Evolutionary conservation across 306 rosid species (phyloP).

Genomic region (Lathyrus aphaca): DNA sequence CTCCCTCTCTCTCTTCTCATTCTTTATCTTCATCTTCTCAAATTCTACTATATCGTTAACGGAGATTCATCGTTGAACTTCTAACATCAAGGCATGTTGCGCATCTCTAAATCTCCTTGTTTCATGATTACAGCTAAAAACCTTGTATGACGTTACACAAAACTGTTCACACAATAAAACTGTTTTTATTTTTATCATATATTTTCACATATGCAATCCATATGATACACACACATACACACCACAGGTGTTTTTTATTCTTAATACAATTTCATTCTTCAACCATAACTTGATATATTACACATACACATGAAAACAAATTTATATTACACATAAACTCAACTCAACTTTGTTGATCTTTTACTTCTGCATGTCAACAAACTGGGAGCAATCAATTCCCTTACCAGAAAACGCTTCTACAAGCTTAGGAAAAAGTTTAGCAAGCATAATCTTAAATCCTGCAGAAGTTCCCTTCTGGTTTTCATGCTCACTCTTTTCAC

Average conservation of each 20-base stretch:
- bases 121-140: too few species aligned
- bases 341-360: conserved; percentile 18
- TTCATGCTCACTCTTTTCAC: conserved; percentile 45
- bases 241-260: conserved; percentile 1
- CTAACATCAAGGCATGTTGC: too few species aligned
- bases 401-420: conserved; percentile 69
- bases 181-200: conserved; percentile 14
- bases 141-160: too few species aligned
- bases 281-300: conserved; percentile 34
- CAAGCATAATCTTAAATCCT: conserved; percentile 91
- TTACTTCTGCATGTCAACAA: conserved; percentile 48
- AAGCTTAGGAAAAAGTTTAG: conserved; percentile 82
- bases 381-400: conserved; percentile 75
- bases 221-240: conserved; percentile 29
- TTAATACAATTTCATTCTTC: background rate
- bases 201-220: conserved; percentile 42
- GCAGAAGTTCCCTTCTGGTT: conserved; percentile 64
- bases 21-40: too few species aligned
- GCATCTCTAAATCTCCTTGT: too few species aligned
- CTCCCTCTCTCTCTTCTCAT: too few species aligned
- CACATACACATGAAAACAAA: conserved; percentile 37
- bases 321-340: conserved; percentile 39
- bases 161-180: background rate
- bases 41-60: too few species aligned
- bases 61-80: too few species aligned